Conservation (phyloP, 1,284 basidiomycete species). For the Irpex sp. region DNA sequence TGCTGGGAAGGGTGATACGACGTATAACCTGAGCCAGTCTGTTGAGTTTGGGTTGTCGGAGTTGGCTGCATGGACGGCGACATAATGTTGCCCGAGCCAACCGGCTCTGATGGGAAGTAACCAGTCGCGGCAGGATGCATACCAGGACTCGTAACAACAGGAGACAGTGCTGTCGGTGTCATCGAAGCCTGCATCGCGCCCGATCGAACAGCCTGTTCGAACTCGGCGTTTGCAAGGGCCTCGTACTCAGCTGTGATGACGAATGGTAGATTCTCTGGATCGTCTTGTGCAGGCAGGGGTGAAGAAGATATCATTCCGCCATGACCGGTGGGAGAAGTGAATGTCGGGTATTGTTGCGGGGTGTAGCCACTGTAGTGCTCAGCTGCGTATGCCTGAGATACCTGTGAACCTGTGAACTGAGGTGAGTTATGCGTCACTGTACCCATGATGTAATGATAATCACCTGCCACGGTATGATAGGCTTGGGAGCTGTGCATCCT, state of each 20-base stretch:
- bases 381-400: background rate
- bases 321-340: background rate
- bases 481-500: background rate
- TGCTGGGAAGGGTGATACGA: background rate
- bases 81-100: background rate
- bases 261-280: constrained; percentile 25
- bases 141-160: background rate
- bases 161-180: constrained; percentile 10
- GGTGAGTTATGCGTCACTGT: background rate
- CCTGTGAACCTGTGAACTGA: background rate
- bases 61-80: background rate
- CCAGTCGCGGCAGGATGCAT: background rate
- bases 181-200: constrained; percentile 21
- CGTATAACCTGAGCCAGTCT: background rate
- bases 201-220: constrained; percentile 23
- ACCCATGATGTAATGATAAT: background rate
- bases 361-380: background rate
- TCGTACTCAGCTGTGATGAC: constrained; percentile 27
- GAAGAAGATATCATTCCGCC: constrained; percentile 6
- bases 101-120: constrained; percentile 4
- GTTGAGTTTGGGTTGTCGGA: background rate
- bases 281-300: constrained; percentile 11
- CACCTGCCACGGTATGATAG: background rate
- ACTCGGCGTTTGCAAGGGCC: constrained; percentile 23
- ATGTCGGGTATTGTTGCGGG: background rate